Evolutionary conservation across 257 asterid genomes (phyloP), one percentile per base, ranked within the genome.

Genomic region (Coffea eugenioides): DNA sequence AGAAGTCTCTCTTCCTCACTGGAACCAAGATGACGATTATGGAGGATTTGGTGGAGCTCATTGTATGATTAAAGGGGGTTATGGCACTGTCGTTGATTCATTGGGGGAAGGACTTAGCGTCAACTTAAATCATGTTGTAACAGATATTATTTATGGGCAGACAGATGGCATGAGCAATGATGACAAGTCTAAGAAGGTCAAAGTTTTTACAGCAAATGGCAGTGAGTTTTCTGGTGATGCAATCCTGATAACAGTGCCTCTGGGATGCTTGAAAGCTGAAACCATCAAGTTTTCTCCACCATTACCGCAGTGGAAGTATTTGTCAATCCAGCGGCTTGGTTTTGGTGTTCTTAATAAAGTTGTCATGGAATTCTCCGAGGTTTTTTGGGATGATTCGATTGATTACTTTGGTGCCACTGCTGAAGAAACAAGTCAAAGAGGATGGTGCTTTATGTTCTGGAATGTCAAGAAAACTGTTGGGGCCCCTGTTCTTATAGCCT

Each of bases 21-120:
- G 99, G 99, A 96, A 96, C 80, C 99, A 96, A 80, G 99, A 96
- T 86, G 99, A 96, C 82, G 86, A 82, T 67, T 96, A 89, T 79
- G 99, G 99, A 82, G 99, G 99, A 79, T 96, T 96, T 83, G 99
- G 99, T 34, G 99, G 99, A 81, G 97, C 99, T 78, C 99, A 96
- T 89, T 96, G 99, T 85, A 96, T 96, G 99, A 92, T 96, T 71
- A 90, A 94, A 90, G 99, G 99, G 80, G 99, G 99, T 70, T 96
- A 96, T 78, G 88, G 99, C 80, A 80, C 95, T 49, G 93, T 96
- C 82, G 90, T 92, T 82, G 98, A 96, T 81, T 92, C 99, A 21
- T 90, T 96, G 68, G 92, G 86, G 20, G 90, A 91, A 83, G 99
- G 97, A 84, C 88, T 96, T 81, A 66, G 80, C 84, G 75, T 92